Evolutionary conservation across 2,329 filamentous ascomycete genomes (phyloP), one percentile per base, ranked within the genome.

Genomic region (Erysiphe pulchra): DNA sequence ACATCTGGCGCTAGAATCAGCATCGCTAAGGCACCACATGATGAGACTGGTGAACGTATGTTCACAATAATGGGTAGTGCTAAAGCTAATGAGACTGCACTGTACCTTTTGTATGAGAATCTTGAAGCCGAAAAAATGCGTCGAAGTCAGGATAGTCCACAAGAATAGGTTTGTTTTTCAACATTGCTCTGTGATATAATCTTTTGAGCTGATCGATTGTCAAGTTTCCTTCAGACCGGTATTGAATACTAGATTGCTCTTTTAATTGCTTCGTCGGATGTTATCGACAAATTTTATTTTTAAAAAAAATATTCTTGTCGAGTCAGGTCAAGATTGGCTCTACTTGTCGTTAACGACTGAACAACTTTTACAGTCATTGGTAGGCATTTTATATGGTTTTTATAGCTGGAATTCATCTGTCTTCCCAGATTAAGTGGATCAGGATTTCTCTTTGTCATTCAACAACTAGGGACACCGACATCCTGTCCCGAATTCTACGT

Each of bases 51-150:
- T 53, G 90, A 98, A 71, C 79, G 90, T 57, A 98, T 98, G 90
- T 98, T 98, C 67, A 98, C 90, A 58, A 98, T 98, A 61, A 94
- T 92, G 73, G 90, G 90, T 54, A 92, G 82, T 49, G 78, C 83
- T 49, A 80, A 79, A 64, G 84, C 85, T 52, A 98, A 98, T 57
- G 90, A 98, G 65, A 87, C 85, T 55, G 90, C 90, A 4, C 70
- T 98, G 28, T 94, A 93, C 63, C 76, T 98, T 46, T 70, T 98
- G 51, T 98, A 98, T 61, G 90, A 98, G 70, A 98, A 98, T 64
- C 75, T 98, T 45, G 90, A 98, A 67, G 87, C 86, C 14, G 90
- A 98, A 69, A 98, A 98, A 74, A 92, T 92, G 77, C 84, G 90
- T 57, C 83, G 90, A 61, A 92, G 84, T 69, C 80, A 92, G 65